Evolutionary conservation across 2,329 filamentous ascomycete genomes (phyloP), one percentile per base, ranked within the genome.

Genomic region (Neopestalotiopsis sp.): DNA sequence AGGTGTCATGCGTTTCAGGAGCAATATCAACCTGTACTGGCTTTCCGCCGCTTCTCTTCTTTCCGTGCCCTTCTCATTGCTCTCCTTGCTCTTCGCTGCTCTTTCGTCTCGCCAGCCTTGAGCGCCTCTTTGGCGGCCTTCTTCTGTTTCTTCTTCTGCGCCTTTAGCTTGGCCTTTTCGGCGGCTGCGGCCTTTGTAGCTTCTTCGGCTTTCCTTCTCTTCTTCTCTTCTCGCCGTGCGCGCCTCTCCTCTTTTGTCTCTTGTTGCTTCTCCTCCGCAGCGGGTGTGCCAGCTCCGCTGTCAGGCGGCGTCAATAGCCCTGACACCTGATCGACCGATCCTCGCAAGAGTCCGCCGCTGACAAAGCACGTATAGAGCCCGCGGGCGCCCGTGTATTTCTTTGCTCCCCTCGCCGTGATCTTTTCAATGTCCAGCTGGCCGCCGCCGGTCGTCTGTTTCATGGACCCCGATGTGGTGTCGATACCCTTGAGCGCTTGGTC

Each of bases 401-500:
- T 83, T 4, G 81, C 81, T 2, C 85, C 84, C 73, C 83, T 84
- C 14, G 75, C 71, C 66, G 86, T 85, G 68, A 91, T 84, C 72
- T 85, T 85, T 74, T 90, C 75, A 42, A 79, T 56, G 32, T 69
- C 86, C 65, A 90, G 81, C 70, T 85, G 84, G 70, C 87, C 83
- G 63, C 82, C 78, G 68, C 84, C 83, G 71, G 88, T 78, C 69
- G 88, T 86, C 84, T 91, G 82, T 73, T 87, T 81, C 68, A 89
- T 83, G 73, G 84, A 82, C 66, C 89, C 85, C 72, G 88, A 81
- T 72, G 85, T 84, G 30, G 86, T 85, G 77, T 93, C 92, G 66
- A 97, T 86, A 4, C 91, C 92, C 80, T 96, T 92, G 72, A 98
- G 84, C 68, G 95, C 94, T 78, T 94, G 91, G 81, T 98, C 95